These are phyloP conservation scores for Cytauxzoon felis DNA, from an alignment of 169 alveolate genomes.

Conservation along the genomic window DNA sequence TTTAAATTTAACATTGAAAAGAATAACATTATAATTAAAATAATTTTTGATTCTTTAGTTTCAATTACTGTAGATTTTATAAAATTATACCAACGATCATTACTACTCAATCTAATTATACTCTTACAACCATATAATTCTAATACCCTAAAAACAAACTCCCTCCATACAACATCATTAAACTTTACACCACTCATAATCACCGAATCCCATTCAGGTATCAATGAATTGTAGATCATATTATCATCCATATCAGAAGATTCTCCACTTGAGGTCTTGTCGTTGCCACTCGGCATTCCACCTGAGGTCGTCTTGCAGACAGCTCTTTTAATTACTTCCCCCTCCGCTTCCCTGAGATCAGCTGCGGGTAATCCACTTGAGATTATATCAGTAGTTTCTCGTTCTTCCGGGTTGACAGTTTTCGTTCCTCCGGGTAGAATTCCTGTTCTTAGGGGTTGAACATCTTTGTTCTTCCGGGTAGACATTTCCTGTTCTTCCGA, in stretches of 20 bases:
- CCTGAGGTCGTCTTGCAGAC: no score
- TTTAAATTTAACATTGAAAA: not conserved
- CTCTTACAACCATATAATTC: constrained; percentile 31
- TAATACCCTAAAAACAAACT: constrained; percentile 10
- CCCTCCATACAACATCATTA: not conserved
- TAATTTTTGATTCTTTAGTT: not conserved
- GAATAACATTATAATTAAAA: constrained; percentile 3
- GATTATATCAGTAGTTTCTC: no score
- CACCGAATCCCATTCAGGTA: no score
- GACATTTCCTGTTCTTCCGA: no score
- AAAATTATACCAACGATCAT: constrained; percentile 44
- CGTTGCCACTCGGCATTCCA: no score
- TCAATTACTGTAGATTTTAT: constrained; percentile 3
- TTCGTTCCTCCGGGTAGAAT: no score
- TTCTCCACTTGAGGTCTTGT: not conserved
- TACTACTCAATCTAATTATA: constrained; percentile 2
- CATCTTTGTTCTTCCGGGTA: no score
- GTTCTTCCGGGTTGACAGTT: no score
- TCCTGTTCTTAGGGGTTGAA: no score
- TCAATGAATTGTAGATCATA: not conserved
- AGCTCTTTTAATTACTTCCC: no score
- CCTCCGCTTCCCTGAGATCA: no score
- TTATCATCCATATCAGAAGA: not conserved
- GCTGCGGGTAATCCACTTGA: no score
- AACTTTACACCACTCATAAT: not conserved